phyloP scores from a whole-genome alignment of 169 alveolate species.

The Toxoplasma gondii region DNA sequence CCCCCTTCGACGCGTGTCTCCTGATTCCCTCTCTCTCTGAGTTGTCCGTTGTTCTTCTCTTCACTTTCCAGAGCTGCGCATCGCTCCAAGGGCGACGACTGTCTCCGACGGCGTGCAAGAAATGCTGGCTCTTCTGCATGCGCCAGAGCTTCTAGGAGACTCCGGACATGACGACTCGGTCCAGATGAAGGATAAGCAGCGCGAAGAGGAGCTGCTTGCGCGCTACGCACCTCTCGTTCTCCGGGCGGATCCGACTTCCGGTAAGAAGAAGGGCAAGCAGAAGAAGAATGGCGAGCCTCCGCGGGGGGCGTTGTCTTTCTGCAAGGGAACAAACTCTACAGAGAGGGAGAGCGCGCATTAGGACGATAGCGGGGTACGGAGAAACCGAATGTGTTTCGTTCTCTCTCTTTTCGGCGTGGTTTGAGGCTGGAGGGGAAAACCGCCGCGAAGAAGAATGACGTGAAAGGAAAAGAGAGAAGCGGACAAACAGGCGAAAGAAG shows the following conservation, averaged over 20 bases:
- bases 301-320: too few species aligned
- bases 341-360: too few species aligned
- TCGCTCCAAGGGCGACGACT: constrained; percentile 40
- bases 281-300: too few species aligned
- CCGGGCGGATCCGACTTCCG: constrained; percentile 3
- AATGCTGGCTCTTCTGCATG: constrained; percentile 4
- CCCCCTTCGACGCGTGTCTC: too few species aligned
- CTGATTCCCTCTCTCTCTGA: background rate
- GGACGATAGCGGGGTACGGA: too few species aligned
- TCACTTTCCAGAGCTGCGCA: background rate
- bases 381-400: too few species aligned
- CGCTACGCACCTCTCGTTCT: constrained; percentile 25
- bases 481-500: too few species aligned
- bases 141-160: background rate
- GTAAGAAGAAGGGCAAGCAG: background rate
- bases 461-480: too few species aligned
- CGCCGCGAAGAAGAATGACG: too few species aligned
- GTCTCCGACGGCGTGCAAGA: constrained; percentile 9
- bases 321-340: too few species aligned
- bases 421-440: too few species aligned
- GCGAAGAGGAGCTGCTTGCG: background rate
- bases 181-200: background rate
- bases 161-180: background rate
- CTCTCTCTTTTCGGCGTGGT: too few species aligned
- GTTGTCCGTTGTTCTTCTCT: background rate